Conservation (phyloP, 768 basidiomycete species). For the Termitomyces sp. region DNA sequence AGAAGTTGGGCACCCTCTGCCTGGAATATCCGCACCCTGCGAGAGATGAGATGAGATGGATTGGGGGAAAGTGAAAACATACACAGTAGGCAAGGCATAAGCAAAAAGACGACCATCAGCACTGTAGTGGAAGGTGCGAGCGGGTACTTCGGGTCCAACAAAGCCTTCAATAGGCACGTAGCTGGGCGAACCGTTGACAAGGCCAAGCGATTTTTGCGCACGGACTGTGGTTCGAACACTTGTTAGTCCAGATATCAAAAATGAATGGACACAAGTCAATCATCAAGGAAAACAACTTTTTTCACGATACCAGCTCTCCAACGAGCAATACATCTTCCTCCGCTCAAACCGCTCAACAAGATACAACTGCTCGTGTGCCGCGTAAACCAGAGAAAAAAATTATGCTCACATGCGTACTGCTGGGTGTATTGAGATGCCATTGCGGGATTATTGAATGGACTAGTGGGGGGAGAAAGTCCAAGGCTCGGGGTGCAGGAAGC, state of each 20-base stretch:
- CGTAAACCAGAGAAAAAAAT: constrained; percentile 8
- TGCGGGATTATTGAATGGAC: constrained; percentile 23
- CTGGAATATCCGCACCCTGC: constrained; percentile 72
- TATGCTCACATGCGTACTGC: constrained; percentile 77
- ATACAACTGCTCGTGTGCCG: constrained; percentile 9
- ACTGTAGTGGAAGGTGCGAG: constrained; percentile 77
- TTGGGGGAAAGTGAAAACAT: constrained; percentile 25
- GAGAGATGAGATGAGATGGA: constrained; percentile 8
- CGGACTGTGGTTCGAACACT: constrained; percentile 50
- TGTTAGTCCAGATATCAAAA: constrained; percentile 1
- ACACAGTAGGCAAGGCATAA: constrained; percentile 74
- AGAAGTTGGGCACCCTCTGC: constrained; percentile 69
- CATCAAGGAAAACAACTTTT: not conserved
- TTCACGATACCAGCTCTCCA: not conserved
- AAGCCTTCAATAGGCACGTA: constrained; percentile 65
- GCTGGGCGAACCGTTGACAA: constrained; percentile 76
- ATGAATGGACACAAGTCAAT: not conserved
- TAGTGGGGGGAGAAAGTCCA: constrained; percentile 20
- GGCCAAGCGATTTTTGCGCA: constrained; percentile 89
- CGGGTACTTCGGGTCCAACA: constrained; percentile 60
- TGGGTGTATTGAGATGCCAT: constrained; percentile 76
- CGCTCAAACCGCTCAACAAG: not conserved
- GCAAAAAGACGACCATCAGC: constrained; percentile 84
- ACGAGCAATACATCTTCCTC: not conserved
- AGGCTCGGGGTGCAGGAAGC: constrained; percentile 46